These are phyloP conservation scores for Pezicula carpinea DNA, from an alignment of 2,329 filamentous ascomycete genomes.

Conservation along the genomic window DNA sequence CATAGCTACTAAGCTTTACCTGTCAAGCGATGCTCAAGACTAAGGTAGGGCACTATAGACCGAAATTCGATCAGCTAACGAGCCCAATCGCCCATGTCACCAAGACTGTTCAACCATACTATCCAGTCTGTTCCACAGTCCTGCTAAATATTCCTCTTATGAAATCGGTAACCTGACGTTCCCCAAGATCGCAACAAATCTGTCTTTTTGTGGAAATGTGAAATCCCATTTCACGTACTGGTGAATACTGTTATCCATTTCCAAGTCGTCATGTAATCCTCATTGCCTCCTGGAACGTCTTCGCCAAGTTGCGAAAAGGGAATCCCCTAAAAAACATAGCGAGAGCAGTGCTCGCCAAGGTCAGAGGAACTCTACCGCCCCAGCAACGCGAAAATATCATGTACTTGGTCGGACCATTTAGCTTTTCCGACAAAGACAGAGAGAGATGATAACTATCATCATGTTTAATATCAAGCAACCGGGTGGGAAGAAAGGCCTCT, in stretches of 20 bases:
- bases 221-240: conserved; percentile 11
- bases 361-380: conserved; percentile 15
- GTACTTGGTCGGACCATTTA: conserved; percentile 9
- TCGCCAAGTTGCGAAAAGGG: conserved; percentile 15
- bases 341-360: conserved; percentile 5
- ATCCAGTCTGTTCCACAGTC: conserved; percentile 8
- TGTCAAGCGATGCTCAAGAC: conserved; percentile 9
- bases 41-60: conserved; percentile 3
- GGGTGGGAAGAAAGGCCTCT: not conserved
- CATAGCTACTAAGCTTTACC: no score
- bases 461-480: not conserved
- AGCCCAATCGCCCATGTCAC: not conserved
- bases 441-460: not conserved
- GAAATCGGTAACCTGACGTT: conserved; percentile 3
- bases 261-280: conserved; percentile 20
- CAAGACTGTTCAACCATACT: not conserved
- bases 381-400: conserved; percentile 25
- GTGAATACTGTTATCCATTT: conserved; percentile 10
- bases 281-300: conserved; percentile 25
- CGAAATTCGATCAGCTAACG: not conserved
- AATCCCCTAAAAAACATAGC: conserved; percentile 8
- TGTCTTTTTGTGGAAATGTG: conserved; percentile 10
- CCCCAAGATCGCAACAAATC: conserved; percentile 9
- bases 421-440: not conserved
- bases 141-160: conserved; percentile 10